Conservation (phyloP, 768 basidiomycete genomes). For the Strobilomyces confusus region DNA sequence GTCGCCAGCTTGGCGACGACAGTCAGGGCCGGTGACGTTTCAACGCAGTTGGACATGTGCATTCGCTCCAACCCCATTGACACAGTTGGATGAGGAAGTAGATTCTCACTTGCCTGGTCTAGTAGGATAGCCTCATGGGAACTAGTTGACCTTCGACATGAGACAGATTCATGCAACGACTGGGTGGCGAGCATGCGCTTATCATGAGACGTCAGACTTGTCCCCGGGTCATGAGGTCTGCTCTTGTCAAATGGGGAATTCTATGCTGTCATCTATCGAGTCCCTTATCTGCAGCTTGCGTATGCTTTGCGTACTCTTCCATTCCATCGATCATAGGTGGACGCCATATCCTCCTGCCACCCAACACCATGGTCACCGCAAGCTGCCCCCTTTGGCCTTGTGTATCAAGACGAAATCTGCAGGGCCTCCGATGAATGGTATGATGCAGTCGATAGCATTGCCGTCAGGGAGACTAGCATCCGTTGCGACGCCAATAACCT, state of each 20-base stretch:
- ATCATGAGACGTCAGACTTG: too few relatives aligned
- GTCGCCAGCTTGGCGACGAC: conserved; percentile 2
- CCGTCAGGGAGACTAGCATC: not conserved
- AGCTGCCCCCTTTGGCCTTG: conserved; percentile 41
- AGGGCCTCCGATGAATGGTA: conserved; percentile 37
- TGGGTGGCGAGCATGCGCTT: too few relatives aligned
- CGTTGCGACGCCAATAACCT: conserved; percentile 39
- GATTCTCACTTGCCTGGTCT: not conserved
- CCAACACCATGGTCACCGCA: conserved; percentile 32
- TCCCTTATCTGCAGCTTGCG: not conserved
- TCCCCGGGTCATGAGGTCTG: too few relatives aligned
- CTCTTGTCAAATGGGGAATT: too few relatives aligned
- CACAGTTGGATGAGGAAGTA: not conserved
- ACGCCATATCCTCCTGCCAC: conserved; percentile 16
- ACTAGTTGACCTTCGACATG: too few relatives aligned
- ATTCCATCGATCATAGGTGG: conserved; percentile 13
- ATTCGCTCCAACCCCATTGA: not conserved
- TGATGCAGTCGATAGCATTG: conserved; percentile 21
- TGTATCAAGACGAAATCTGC: conserved; percentile 62
- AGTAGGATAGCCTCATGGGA: too few relatives aligned
- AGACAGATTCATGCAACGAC: too few relatives aligned
- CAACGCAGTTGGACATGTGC: not conserved
- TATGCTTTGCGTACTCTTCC: not conserved
- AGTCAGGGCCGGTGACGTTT: not conserved
- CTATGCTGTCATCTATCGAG: not conserved